These are phyloP conservation scores for Mycena galopus DNA, from an alignment of 768 basidiomycete genomes.

Conservation along the genomic window DNA sequence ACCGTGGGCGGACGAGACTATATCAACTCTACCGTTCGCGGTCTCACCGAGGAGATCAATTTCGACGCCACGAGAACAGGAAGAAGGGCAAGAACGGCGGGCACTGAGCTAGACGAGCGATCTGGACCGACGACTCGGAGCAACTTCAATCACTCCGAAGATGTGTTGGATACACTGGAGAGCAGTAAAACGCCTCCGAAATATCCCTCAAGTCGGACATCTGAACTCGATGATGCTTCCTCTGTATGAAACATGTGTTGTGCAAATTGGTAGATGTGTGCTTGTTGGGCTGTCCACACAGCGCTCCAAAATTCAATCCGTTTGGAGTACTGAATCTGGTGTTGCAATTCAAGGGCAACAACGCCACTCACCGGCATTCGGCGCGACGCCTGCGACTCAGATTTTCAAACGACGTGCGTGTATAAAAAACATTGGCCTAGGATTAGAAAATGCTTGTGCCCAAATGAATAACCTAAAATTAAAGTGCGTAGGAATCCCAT, in stretches of 20 bases:
- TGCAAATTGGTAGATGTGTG: not conserved
- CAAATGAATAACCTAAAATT: too few species aligned
- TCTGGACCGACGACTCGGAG: not conserved
- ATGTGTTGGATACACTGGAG: not conserved
- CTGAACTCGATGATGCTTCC: not conserved
- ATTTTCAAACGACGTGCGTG: too few species aligned
- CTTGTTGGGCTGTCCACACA: not conserved
- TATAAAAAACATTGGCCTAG: too few species aligned
- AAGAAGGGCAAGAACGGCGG: not conserved
- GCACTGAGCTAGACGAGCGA: not conserved
- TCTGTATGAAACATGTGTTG: not conserved
- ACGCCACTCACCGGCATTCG: too few species aligned
- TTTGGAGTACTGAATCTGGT: not conserved
- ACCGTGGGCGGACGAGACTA: slow-evolving; percentile 16
- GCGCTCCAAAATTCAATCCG: not conserved
- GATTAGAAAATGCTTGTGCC: too few species aligned
- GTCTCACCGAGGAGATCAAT: not conserved
- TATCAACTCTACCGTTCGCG: not conserved
- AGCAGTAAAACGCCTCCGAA: not conserved
- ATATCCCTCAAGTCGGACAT: not conserved
- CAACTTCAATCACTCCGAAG: not conserved
- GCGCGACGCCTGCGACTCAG: too few species aligned
- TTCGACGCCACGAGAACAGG: not conserved
- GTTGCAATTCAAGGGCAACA: not conserved
- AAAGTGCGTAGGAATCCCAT: too few species aligned